Evolutionary conservation across 352 stramenopile species (phyloP), one percentile per base, ranked within the genome.

Genomic region (Phytopythium mirpurense): DNA sequence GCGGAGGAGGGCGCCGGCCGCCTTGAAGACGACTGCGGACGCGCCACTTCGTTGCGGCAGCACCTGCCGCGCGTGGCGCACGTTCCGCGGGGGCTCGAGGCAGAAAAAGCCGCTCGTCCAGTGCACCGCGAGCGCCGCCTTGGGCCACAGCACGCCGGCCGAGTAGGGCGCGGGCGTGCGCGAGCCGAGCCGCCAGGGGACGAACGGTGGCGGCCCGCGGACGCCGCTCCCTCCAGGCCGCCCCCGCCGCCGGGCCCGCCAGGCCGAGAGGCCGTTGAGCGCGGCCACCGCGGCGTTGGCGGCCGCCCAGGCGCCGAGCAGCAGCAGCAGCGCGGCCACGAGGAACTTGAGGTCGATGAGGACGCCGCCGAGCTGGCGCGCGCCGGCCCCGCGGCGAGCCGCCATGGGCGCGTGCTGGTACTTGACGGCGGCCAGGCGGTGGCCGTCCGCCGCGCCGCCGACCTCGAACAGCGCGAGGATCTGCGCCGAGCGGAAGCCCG

Each of bases 61-160:
- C n/a, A n/a, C n/a, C n/a, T n/a, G n/a, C n/a, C n/a, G n/a, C n/a
- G n/a, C n/a, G n/a, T n/a, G 6, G 32, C 32, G 6, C 32, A 36
- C 7, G 7, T 2, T 36, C 32, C 7, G 11, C 32, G 32, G 32
- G 7, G 7, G 32, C 7, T 15, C 7, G 7, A 36, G 3, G 44
- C 60, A 71, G 34, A 59, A 74, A 27, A 66, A 74, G 38, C 71
- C 62, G 12, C 59, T 68, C 3, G 59, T 66, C 66, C 66, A 70
- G 34, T 68, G 56, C 4, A 68, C 62, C 8, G 55, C 68, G 49
- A 74, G 60, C 9, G 59, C 61, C n/a, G 59, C 44, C 0, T 38
- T 59, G 15, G 62, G 56, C 56, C 65, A 71, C 14, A 74, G 44
- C 31, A 59, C 37, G 11, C 56, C 59, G 38, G 66, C 66, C n/a